Conservation (phyloP, 768 basidiomycete species). For the Paxillus ammoniavirescens region DNA sequence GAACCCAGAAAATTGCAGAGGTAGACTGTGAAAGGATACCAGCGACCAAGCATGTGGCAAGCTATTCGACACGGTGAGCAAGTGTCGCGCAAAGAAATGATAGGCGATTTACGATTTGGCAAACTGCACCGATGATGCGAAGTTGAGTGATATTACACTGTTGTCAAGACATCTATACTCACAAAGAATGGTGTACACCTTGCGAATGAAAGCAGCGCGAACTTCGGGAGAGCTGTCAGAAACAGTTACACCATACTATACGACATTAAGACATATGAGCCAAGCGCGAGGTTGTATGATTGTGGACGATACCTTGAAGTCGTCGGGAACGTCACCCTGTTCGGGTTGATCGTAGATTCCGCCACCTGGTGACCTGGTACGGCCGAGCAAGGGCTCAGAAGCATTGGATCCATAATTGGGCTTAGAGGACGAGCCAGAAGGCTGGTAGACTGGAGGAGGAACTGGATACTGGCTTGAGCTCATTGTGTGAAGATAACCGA, state of each 20-base stretch:
- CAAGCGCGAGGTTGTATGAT: neutral
- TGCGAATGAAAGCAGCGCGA: conserved; percentile 82
- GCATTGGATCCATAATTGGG: conserved; percentile 37
- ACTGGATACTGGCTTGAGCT: conserved; percentile 53
- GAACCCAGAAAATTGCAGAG: conserved; percentile 66
- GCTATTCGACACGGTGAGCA: conserved; percentile 29
- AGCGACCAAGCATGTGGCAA: conserved; percentile 78
- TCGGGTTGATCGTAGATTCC: conserved; percentile 75
- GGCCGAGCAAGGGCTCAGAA: conserved; percentile 56
- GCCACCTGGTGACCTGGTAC: conserved; percentile 42
- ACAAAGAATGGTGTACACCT: conserved; percentile 91
- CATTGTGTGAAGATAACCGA: conserved; percentile 41
- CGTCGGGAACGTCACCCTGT: conserved; percentile 79
- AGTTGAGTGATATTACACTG: neutral
- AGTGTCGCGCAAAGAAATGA: neutral
- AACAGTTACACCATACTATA: conserved; percentile 78
- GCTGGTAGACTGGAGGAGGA: conserved; percentile 58
- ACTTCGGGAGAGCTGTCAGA: conserved; percentile 77
- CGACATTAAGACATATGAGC: conserved; percentile 7
- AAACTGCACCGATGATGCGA: conserved; percentile 43
- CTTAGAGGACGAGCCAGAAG: conserved; percentile 39
- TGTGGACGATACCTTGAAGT: conserved; percentile 75
- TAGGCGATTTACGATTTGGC: conserved; percentile 60
- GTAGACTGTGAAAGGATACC: conserved; percentile 65
- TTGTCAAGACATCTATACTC: conserved; percentile 31